These are phyloP conservation scores for Ilyonectria robusta DNA, from an alignment of 2,329 filamentous ascomycete genomes.

Conservation along the genomic window DNA sequence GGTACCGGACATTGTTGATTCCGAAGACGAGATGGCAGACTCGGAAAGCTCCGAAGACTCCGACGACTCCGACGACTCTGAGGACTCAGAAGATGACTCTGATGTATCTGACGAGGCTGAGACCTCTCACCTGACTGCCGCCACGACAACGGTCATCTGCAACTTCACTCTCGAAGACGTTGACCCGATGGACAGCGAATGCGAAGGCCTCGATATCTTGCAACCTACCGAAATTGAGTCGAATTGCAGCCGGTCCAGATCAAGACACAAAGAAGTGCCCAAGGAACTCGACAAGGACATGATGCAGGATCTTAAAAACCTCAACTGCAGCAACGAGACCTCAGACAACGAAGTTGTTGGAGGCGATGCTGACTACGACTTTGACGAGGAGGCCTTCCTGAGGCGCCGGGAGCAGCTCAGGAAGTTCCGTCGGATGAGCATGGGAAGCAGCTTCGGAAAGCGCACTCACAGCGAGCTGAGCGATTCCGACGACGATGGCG, in stretches of 20 bases:
- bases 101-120: constrained; percentile 43
- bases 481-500: constrained; percentile 62
- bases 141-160: constrained; percentile 39
- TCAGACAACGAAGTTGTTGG: constrained; percentile 55
- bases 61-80: constrained; percentile 30
- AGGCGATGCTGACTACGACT: constrained; percentile 53
- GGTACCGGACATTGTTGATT: constrained; percentile 32
- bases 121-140: constrained; percentile 39
- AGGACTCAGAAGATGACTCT: constrained; percentile 41
- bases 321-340: constrained; percentile 60
- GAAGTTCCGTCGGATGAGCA: constrained; percentile 62
- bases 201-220: constrained; percentile 59
- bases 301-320: constrained; percentile 60
- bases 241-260: constrained; percentile 58
- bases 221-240: constrained; percentile 64
- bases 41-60: constrained; percentile 24
- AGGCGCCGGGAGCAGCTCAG: constrained; percentile 59
- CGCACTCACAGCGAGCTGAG: constrained; percentile 68
- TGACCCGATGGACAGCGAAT: constrained; percentile 61
- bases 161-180: constrained; percentile 63
- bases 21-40: constrained; percentile 34
- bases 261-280: constrained; percentile 46
- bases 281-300: constrained; percentile 59
- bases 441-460: constrained; percentile 69
- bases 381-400: constrained; percentile 58